Base-by-base conservation (phyloP, 176 grass and related monocot species). In the Pontederia paniculata region DNA sequence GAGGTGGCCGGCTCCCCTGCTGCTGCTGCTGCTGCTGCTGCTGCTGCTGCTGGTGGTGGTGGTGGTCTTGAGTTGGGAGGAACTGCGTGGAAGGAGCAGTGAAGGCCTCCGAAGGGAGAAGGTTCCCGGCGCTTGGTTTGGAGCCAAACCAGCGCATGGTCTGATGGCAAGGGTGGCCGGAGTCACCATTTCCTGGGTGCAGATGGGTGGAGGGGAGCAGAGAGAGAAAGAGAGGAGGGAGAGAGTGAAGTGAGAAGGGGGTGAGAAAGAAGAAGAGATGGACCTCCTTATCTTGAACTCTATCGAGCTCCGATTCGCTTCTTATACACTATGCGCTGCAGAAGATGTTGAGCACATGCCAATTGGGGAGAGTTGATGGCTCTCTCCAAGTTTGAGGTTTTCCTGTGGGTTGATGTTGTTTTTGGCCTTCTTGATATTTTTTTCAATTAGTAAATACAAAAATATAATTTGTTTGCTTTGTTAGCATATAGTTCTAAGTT, bases 111-210 rank as follows among this genome's bases (percentile, higher is more conserved):
- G 8, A 9, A 41, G 18, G 48, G 48, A 70, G 58, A 44, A 17
- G 21, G 59, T 21, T 10, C 48, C 13, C 12, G 57, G 57, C 21
- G 63, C 5, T 42, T 62, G 73, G 10, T 63, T 11, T 28, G 63
- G 76, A 12, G 67, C 51, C 28, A 70, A 67, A 20, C 52, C 52
- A n/a, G 68, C 58, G 71, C 73, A 62, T 47, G 79, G 85, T 25
- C 85, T 50, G 56, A 96, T 74, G 66, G 79, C 63, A 15, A 89
- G 56, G 20, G 71, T 81, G 21, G 77, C 79, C 1, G 79, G 77
- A 83, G 82, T 77, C 82, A 71, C 67, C 90, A 89, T 86, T 73
- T 74, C 42, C 55, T 52, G 25, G 19, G 43, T 51, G 31, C 12
- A 17, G 50, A 37, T 16, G 19, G 42, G 3, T 16, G 10, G 25